Evolutionary conservation across 441 rosid genomes (phyloP), one percentile per base, ranked within the genome.

Genomic region (Omphalea diandra): DNA sequence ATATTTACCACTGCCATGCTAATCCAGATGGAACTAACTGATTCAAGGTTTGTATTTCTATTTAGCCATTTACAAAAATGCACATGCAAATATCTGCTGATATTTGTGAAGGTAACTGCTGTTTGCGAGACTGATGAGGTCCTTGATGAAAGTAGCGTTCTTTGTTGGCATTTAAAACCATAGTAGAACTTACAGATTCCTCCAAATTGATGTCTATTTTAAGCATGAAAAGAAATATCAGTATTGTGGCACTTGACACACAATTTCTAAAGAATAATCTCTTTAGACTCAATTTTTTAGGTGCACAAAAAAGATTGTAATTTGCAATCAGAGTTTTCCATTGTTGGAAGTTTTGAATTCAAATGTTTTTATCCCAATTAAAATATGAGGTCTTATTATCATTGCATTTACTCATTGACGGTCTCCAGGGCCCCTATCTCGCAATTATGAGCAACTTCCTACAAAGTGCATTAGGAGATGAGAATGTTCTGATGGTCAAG

Each of bases 381-480:
- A 11, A 27, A 31, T 49, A 4, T 43, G n/a, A 41, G 10, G 20
- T 44, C 57, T 52, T 9, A 44, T 58, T 24, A 46, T 33, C 26
- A 12, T 33, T 12, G 24, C 32, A 6, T 31, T 56, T 69, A 50
- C 14, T 36, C 17, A 33, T 44, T 53, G 49, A 24, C n/a, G n/a
- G 27, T 24, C 49, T 73, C 53, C 78, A 94, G 97, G 98, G 97
- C 7, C 98, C 98, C 65, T 76, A 56, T 59, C 65, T 83, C 9
- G 64, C 79, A 12, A 58, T 50, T 40, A 67, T 60, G 60, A 82
- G 70, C 73, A 88, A 87, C 69, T 87, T 84, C 74, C 66, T 94
- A 4, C 97, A 88, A 77, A 86, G 81, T 72, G 84, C 73, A 50
- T 36, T 94, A 64, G 98, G 98, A 27, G 98, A 94, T 77, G 95